phyloP scores from a whole-genome alignment of 345 rosid genomes.

The Aurinia saxatilis region DNA sequence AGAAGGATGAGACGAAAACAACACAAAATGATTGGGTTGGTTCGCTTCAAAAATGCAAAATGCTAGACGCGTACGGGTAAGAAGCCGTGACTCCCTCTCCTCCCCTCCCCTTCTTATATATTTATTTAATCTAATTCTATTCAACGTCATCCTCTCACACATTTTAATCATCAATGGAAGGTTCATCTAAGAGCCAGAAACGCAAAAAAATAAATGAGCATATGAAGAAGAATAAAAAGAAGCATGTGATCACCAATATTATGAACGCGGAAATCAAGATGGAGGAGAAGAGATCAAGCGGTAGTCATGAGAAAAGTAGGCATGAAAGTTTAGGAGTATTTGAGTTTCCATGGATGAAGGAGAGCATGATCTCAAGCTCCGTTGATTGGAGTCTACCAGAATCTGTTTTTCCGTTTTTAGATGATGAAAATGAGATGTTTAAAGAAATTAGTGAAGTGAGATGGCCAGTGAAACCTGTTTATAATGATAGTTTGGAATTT shows the following conservation, averaged over 20 bases:
- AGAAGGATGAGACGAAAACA: conserved; percentile 24
- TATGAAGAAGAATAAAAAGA: conserved; percentile 17
- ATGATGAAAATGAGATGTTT: conserved; percentile 23
- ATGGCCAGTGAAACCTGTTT: conserved; percentile 30
- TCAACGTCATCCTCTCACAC: neutral
- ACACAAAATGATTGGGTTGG: conserved; percentile 20
- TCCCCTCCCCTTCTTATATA: conserved; percentile 3
- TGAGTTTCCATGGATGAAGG: conserved; percentile 62
- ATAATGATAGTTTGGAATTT: conserved; percentile 22
- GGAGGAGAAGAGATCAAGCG: neutral
- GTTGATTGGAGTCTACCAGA: conserved; percentile 39
- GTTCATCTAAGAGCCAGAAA: conserved; percentile 13
- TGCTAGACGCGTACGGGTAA: conserved; percentile 20
- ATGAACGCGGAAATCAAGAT: neutral
- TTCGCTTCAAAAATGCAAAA: conserved; percentile 21
- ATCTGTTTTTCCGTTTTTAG: conserved; percentile 25
- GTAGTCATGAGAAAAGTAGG: neutral
- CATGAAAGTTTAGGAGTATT: conserved; percentile 36
- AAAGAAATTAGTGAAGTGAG: conserved; percentile 26
- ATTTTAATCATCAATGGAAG: conserved; percentile 1
- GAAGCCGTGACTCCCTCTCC: conserved; percentile 31
- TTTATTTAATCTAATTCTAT: conserved; percentile 1
- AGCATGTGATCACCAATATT: neutral
- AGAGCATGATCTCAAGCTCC: conserved; percentile 41
- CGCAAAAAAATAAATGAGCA: conserved; percentile 9